Base-by-base conservation (phyloP, 1,284 basidiomycete genomes). In the Puccinia novopanici region DNA sequence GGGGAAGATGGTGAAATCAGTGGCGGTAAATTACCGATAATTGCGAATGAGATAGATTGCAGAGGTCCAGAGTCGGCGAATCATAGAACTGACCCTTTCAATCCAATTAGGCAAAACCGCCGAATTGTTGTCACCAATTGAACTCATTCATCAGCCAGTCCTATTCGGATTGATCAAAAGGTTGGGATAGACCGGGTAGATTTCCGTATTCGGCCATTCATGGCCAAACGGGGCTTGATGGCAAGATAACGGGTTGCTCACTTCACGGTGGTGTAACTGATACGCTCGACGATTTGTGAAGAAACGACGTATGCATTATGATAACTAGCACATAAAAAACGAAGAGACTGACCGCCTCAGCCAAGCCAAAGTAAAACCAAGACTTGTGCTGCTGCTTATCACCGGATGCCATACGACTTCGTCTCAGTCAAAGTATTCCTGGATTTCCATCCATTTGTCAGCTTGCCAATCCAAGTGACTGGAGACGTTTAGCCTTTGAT, bases 81-180 rank as follows among this genome's bases (percentile, higher is more conserved):
- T 61, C 15, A 5, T 22, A 77, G 30, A 63, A 42, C 50, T 57
- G 45, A 95, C 94, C 91, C 95, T 96, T 87, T 97, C 94, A 86
- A 97, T 95, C 95, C 95, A 98, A 30, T 91, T 91, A 34, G 99
- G 88, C 72, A 99, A 87, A 27, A 98, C 94, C 83, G 93, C 95
- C 61, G 93, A 93, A 83, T 90, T 92, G 83, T 92, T 90, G 85
- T 93, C 93, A 67, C 90, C 93, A 15, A 92, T 91, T 88, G 91
- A 89, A 8, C 88, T 92, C 92, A 94, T 94, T 98, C 96, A 98
- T 99, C 80, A 98, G 88, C 50, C 91, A 93, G 84, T 98, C 96
- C 84, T 97, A 94, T 82, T 92, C 89, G 68, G 93, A 91, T 82
- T 90, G 89, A 9, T 90, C 89, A 57, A 98, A 89, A 0, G 89